These are phyloP conservation scores for Fusarium hainanense DNA, from an alignment of 2,329 filamentous ascomycete species.

Conservation along the genomic window DNA sequence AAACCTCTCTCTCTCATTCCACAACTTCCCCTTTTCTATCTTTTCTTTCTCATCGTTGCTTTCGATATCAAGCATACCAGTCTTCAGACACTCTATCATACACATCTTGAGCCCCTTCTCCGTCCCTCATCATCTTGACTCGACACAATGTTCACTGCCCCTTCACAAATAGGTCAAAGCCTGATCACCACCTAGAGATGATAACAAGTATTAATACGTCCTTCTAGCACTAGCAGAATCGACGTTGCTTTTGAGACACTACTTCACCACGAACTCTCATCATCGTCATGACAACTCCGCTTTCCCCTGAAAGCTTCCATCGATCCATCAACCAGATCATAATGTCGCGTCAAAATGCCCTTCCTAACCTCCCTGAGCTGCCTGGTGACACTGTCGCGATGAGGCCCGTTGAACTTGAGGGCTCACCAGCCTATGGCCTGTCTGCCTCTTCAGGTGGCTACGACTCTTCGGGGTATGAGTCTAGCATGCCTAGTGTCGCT, in stretches of 20 bases:
- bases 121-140: neutral
- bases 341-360: neutral
- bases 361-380: neutral
- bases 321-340: slow-evolving; percentile 4
- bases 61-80: neutral
- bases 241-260: neutral
- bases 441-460: slow-evolving; percentile 9
- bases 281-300: slow-evolving; percentile 4
- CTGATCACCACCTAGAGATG: neutral
- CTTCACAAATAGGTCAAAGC: neutral
- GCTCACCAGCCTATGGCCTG: neutral
- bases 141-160: neutral
- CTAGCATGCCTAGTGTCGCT: neutral
- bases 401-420: neutral
- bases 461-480: neutral
- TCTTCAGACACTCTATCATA: neutral
- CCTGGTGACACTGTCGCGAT: neutral
- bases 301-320: slow-evolving; percentile 23
- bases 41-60: neutral
- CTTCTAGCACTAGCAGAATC: neutral
- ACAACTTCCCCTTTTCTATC: neutral
- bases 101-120: neutral
- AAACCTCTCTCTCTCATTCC: neutral
- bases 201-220: neutral
- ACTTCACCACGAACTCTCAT: neutral